Base-by-base conservation (phyloP, 1,284 basidiomycete genomes). In the Ustilago loliicola region DNA sequence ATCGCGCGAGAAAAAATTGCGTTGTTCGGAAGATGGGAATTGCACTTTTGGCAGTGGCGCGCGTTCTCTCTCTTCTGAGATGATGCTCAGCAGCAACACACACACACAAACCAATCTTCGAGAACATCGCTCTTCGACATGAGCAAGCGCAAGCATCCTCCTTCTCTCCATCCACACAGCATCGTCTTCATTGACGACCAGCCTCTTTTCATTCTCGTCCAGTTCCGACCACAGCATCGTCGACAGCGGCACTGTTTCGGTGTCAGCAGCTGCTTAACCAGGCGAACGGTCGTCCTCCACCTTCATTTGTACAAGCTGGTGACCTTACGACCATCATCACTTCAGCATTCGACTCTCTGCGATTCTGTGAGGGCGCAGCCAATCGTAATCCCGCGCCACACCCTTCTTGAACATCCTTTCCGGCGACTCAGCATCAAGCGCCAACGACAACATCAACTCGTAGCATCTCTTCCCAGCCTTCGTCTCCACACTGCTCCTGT, bases 11-110 rank as follows among this genome's bases (percentile, higher is more conserved):
- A 66, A 62, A 71, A 71, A 38, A 38, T 38, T 58, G 3, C 4
- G n/a, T 30, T 34, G n/a, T 60, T 63, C 69, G 69, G 69, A 72
- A 72, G 50, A 66, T 66, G 69, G 69, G 48, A 66, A 47, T 72
- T 63, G 58, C 25, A 19, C 30, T 61, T 52, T 19, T 29, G 36
- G 48, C 42, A 15, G 66, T 68, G 66, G 61, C 56, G 66, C 66
- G 56, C 61, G 42, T 27, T 51, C 15, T 25, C 11, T 59, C 11
- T 21, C 4, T 32, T 3, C 9, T 47, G 15, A 40, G 47, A 27
- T 30, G 56, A 30, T 57, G 66, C 60, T 62, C 25, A 70, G 58
- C 67, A 54, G 23, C 47, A 55, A 19, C n/a, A 51, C n/a, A 55
- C 59, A 42, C 15, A 58, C 21, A 23, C 27, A 23, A 21, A 13